phyloP scores from a whole-genome alignment of 2,329 filamentous ascomycete species.

The Pezicula radicicola region DNA sequence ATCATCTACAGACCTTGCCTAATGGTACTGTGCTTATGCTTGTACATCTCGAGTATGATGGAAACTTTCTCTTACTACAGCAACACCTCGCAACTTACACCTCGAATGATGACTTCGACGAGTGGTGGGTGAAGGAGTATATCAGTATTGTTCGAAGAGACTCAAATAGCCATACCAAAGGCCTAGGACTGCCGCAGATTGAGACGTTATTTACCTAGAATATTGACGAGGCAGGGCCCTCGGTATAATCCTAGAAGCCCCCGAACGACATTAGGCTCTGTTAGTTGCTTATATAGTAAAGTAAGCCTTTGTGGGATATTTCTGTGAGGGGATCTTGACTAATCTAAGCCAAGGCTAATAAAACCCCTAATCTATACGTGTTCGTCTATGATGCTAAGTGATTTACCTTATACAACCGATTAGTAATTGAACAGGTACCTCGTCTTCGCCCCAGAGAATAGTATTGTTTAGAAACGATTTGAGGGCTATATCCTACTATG shows the following conservation, averaged over 20 bases:
- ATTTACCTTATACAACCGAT: conserved; percentile 3
- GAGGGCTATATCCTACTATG: too few species aligned
- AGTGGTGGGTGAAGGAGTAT: background rate
- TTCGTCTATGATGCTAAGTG: conserved; percentile 4
- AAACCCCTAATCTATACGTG: background rate
- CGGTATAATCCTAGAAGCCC: background rate
- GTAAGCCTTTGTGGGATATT: too few species aligned
- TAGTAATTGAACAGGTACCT: conserved; percentile 2
- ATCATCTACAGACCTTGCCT: background rate
- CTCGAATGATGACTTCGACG: background rate
- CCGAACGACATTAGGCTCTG: background rate
- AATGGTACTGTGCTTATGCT: background rate
- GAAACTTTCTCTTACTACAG: background rate
- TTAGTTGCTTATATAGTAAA: background rate
- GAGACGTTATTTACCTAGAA: background rate
- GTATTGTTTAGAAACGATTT: too few species aligned
- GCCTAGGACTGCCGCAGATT: background rate
- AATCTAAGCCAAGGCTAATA: background rate
- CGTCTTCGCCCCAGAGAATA: too few species aligned
- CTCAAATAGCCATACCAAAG: background rate
- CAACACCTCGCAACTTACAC: background rate
- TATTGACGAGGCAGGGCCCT: background rate
- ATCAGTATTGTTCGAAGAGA: background rate
- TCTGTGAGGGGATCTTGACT: too few species aligned
- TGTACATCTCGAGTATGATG: background rate